Evolutionary conservation across 305 asterid species (phyloP).

Genomic region (Fraxinus albicans): DNA sequence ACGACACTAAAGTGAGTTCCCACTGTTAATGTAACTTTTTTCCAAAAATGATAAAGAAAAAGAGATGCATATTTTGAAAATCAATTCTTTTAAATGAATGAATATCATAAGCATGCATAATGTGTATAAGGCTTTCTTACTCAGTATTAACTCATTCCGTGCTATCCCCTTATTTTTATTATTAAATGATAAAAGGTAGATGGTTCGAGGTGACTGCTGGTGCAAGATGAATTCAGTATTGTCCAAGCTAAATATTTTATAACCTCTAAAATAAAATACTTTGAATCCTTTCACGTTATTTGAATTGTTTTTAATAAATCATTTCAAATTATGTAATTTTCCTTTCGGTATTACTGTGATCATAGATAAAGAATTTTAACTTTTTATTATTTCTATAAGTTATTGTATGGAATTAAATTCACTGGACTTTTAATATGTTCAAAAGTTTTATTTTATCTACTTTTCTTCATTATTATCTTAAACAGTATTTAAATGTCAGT

Average conservation of each 20-base stretch:
- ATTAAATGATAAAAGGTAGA: neutral
- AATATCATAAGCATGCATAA: too few species aligned
- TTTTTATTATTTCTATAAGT: too few species aligned
- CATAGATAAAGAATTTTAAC: neutral
- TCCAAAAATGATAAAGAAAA: too few species aligned
- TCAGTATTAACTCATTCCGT: neutral
- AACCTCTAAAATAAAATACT: neutral
- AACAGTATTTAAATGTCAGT: neutral
- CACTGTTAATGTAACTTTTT: too few species aligned
- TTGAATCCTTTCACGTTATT: neutral
- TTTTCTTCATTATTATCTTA: too few species aligned
- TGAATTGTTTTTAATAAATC: neutral
- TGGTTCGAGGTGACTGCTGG: neutral
- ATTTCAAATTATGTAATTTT: neutral
- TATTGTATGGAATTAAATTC: too few species aligned
- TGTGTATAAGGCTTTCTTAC: too few species aligned
- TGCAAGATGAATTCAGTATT: neutral
- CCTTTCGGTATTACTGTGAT: neutral
- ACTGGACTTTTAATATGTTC: too few species aligned
- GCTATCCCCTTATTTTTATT: neutral
- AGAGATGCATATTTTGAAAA: too few species aligned
- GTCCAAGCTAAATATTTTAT: neutral
- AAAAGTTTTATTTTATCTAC: too few species aligned
- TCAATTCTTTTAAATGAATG: too few species aligned
- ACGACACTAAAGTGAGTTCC: too few species aligned